Conservation (phyloP, 202 grass and related monocot species). For the Panicum hallii region DNA sequence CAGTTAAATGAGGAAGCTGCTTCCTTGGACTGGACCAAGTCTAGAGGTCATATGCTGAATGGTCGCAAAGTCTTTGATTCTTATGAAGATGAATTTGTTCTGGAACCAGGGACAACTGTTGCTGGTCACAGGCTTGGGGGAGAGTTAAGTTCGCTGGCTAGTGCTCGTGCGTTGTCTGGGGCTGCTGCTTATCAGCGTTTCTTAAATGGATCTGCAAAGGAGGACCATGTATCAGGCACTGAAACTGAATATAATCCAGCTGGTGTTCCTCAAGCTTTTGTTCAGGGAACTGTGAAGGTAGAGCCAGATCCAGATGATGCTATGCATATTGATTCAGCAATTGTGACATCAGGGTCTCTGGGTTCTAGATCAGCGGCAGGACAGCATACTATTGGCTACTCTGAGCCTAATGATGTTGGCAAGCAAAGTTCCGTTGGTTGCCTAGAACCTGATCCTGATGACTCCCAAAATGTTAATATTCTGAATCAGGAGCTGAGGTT, state of each 20-base stretch:
- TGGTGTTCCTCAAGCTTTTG: slow-evolving; percentile 31
- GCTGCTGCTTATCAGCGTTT: slow-evolving; percentile 79
- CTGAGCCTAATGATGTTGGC: slow-evolving; percentile 50
- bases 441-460: slow-evolving; percentile 61
- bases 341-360: slow-evolving; percentile 6
- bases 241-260: slow-evolving; percentile 42
- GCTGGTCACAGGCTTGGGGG: slow-evolving; percentile 72
- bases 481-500: slow-evolving; percentile 41
- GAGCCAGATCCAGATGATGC: slow-evolving; percentile 65
- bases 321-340: slow-evolving; percentile 41
- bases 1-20: slow-evolving; percentile 95
- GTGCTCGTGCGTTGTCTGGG: slow-evolving; percentile 62
- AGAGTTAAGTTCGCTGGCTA: slow-evolving; percentile 55
- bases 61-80: slow-evolving; percentile 65
- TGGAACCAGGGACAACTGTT: slow-evolving; percentile 40
- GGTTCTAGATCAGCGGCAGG: slow-evolving; percentile 29
- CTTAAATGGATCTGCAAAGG: slow-evolving; percentile 44
- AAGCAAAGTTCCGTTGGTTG: slow-evolving; percentile 33
- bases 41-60: slow-evolving; percentile 75
- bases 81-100: slow-evolving; percentile 69
- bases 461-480: slow-evolving; percentile 36
- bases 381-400: slow-evolving; percentile 25
- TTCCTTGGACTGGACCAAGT: slow-evolving; percentile 91
- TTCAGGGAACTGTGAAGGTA: slow-evolving; percentile 34
- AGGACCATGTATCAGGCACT: not conserved